A percentile compares a stretch with the other conserved stretches of the same genome.
Conservation (phyloP, 2,329 filamentous ascomycete species). For the Alternaria conjuncta region DNA sequence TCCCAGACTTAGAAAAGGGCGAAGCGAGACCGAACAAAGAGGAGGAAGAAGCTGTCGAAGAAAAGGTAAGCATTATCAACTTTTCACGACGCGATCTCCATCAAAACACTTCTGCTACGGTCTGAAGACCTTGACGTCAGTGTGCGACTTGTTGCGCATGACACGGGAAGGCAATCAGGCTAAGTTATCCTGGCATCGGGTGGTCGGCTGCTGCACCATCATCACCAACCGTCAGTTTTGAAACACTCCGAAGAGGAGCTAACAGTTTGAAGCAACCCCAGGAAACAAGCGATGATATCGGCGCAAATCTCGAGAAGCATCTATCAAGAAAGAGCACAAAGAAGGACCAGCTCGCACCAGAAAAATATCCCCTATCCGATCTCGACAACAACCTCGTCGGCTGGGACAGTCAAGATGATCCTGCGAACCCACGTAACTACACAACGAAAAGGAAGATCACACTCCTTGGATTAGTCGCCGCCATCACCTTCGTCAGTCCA, state of each 20-base stretch:
- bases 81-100: background rate
- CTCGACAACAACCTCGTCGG: slow-evolving; percentile 44
- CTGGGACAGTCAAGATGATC: slow-evolving; percentile 46
- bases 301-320: slow-evolving; percentile 39
- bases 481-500: slow-evolving; percentile 45
- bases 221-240: background rate
- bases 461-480: slow-evolving; percentile 33
- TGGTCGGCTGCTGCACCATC: background rate
- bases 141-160: background rate
- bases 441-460: slow-evolving; percentile 34
- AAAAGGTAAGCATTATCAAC: slow-evolving; percentile 13
- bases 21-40: slow-evolving; percentile 12
- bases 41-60: slow-evolving; percentile 1
- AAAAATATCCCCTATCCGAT: slow-evolving; percentile 41
- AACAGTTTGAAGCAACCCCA: slow-evolving; percentile 11
- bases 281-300: slow-evolving; percentile 22
- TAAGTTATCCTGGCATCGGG: background rate
- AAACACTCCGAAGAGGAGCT: background rate
- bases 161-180: background rate
- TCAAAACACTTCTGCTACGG: background rate
- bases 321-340: slow-evolving; percentile 39
- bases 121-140: background rate
- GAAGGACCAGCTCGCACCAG: slow-evolving; percentile 33
- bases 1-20: slow-evolving; percentile 27
- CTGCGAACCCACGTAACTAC: slow-evolving; percentile 44